Evolutionary conservation across 108 stramenopile genomes (phyloP), one percentile per base, ranked within the genome.

Genomic region (Skeletonema costatum): DNA sequence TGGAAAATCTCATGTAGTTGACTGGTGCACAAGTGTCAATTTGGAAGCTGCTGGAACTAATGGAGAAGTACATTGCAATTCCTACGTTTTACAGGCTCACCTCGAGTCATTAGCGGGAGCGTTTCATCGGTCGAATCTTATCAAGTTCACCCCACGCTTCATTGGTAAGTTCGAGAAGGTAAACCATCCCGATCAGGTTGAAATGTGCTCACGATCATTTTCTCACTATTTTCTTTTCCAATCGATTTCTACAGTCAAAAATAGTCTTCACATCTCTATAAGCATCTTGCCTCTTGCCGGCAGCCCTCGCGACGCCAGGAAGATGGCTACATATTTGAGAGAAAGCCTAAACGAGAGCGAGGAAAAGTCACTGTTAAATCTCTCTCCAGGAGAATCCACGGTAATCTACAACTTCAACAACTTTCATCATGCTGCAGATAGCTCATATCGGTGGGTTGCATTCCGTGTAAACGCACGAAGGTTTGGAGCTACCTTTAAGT

Each of bases 211-310:
- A 9, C 25, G 0, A 21, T 25, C 50, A n/a, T 48, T 48, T 48
- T 56, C 25, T 56, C 53, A 56, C 25, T 25, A 29, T 29, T 4
- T 29, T 21, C 53, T 25, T 56, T 6, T 56, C 10, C 25, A 25
- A 25, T 29, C 25, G 16, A 5, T 46, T 25, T n/a, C 0, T 10
- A 2, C 53, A 32, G 30, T 80, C n/a, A 80, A 80, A 35, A 80
- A 80, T 66, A 41, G 62, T 60, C 17, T 80, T 67, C 78, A 80
- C 25, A 80, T 80, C 6, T 33, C 65, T 7, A 53, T 75, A n/a
- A 70, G 74, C 3, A 74, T 80, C 32, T 35, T 80, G 19, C 74
- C 78, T 38, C n/a, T 80, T 46, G 50, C 30, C 53, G 78, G 78
- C 29, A 16, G 46, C 16, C 14, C 44, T 21, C 35, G 38, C 42